phyloP scores from a whole-genome alignment of 2,329 filamentous ascomycete species.

The Diaporthe ampelina region DNA sequence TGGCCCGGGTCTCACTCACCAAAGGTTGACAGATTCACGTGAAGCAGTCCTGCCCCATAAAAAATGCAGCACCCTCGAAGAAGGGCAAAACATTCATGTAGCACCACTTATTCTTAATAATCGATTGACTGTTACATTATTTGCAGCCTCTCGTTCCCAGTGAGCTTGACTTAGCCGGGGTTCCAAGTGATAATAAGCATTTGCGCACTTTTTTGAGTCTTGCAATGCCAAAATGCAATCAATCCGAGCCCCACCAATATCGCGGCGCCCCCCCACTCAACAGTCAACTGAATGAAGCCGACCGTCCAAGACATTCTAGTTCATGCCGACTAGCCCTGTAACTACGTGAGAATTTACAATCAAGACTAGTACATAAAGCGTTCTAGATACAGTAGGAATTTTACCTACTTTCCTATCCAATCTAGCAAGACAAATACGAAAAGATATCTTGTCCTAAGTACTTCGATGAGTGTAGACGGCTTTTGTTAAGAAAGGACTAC shows the following conservation, averaged over 20 bases:
- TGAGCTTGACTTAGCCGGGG: not conserved
- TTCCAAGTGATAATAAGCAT: not conserved
- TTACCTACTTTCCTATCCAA: too few relatives aligned
- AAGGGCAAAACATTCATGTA: not conserved
- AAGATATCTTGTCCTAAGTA: too few relatives aligned
- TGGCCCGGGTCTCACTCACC: not conserved
- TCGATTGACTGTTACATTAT: too few relatives aligned
- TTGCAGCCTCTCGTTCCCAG: too few relatives aligned
- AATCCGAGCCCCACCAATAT: not conserved
- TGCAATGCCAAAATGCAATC: not conserved
- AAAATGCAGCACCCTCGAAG: too few relatives aligned
- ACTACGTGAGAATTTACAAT: not conserved
- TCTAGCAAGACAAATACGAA: too few relatives aligned
- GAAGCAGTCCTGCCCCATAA: not conserved
- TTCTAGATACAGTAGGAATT: too few relatives aligned
- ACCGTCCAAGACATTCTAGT: not conserved
- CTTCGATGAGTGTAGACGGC: too few relatives aligned
- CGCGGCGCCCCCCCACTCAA: not conserved
- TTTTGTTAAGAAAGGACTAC: too few relatives aligned
- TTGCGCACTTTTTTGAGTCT: not conserved
- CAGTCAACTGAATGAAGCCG: not conserved
- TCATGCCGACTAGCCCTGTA: not conserved
- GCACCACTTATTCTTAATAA: not conserved
- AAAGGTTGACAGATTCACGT: slow-evolving; percentile 1
- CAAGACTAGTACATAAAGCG: not conserved